Evolutionary conservation across 2,329 filamentous ascomycete species (phyloP).

Genomic region (Arthrocladium fulminans): DNA sequence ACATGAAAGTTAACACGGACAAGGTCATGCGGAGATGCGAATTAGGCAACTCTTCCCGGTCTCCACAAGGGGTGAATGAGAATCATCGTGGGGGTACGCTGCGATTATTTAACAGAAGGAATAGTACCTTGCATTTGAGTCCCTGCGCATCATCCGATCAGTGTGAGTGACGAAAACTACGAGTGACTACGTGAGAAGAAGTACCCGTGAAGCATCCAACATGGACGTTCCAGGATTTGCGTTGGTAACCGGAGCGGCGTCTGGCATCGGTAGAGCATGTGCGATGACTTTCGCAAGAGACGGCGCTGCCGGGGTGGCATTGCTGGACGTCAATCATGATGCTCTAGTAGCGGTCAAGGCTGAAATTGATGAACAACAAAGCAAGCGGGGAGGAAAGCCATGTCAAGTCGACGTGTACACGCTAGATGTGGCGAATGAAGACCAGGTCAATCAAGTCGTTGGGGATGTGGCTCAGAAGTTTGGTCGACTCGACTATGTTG

Average conservation of each 20-base stretch:
- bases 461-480: slow-evolving; percentile 49
- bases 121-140: too few species aligned
- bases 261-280: slow-evolving; percentile 15
- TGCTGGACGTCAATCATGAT: slow-evolving; percentile 13
- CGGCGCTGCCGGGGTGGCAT: slow-evolving; percentile 14
- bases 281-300: slow-evolving; percentile 14
- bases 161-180: too few species aligned
- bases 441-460: slow-evolving; percentile 44
- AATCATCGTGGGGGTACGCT: too few species aligned
- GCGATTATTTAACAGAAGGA: too few species aligned
- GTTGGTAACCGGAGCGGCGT: slow-evolving; percentile 15
- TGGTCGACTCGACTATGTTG: slow-evolving; percentile 27
- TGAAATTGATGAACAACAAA: slow-evolving; percentile 10
- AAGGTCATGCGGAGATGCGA: too few species aligned
- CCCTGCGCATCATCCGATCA: too few species aligned
- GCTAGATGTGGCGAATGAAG: slow-evolving; percentile 44
- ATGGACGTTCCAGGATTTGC: slow-evolving; percentile 19
- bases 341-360: slow-evolving; percentile 10
- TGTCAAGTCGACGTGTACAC: slow-evolving; percentile 10
- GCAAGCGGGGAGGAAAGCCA: background rate
- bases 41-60: too few species aligned
- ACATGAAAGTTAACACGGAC: too few species aligned
- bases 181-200: too few species aligned
- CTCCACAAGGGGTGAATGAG: too few species aligned
- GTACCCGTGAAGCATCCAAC: too few species aligned